Evolutionary conservation across 176 grass and related monocot genomes (phyloP).

Genomic region (Poa pratensis): DNA sequence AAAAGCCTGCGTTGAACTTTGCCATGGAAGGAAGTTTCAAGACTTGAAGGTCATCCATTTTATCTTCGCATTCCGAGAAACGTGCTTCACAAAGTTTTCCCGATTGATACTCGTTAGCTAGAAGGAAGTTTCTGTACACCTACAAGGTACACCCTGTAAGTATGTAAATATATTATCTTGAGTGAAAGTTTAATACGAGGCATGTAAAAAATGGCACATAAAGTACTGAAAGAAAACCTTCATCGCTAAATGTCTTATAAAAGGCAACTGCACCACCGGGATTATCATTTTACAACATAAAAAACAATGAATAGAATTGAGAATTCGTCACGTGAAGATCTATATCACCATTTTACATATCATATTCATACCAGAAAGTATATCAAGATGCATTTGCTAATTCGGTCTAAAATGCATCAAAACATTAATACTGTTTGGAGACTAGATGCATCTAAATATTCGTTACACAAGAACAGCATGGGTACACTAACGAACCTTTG

Average conservation of each 20-base stretch:
- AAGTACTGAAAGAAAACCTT: constrained; percentile 11
- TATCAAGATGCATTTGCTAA: not conserved
- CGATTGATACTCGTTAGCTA: constrained; percentile 94
- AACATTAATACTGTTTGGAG: constrained; percentile 12
- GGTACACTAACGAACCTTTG: constrained; percentile 60
- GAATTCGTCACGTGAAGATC: not conserved
- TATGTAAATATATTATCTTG: constrained; percentile 63
- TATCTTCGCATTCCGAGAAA: constrained; percentile 92
- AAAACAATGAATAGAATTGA: not conserved
- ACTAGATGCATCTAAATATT: constrained; percentile 19
- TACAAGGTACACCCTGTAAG: constrained; percentile 72
- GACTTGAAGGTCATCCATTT: constrained; percentile 96
- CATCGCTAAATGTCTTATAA: not conserved
- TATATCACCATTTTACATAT: constrained; percentile 15
- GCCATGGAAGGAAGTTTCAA: constrained; percentile 98
- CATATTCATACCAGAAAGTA: constrained; percentile 3
- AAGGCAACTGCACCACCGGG: not conserved
- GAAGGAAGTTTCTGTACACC: constrained; percentile 86
- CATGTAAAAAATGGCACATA: constrained; percentile 21
- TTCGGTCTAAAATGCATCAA: constrained; percentile 3
- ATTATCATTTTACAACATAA: not conserved
- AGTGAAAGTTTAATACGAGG: constrained; percentile 31
- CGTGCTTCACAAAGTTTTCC: constrained; percentile 93
- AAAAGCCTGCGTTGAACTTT: constrained; percentile 92
- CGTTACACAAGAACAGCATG: not conserved